Conservation (phyloP, 2,329 filamentous ascomycete genomes). For the Shiraia sp. region DNA sequence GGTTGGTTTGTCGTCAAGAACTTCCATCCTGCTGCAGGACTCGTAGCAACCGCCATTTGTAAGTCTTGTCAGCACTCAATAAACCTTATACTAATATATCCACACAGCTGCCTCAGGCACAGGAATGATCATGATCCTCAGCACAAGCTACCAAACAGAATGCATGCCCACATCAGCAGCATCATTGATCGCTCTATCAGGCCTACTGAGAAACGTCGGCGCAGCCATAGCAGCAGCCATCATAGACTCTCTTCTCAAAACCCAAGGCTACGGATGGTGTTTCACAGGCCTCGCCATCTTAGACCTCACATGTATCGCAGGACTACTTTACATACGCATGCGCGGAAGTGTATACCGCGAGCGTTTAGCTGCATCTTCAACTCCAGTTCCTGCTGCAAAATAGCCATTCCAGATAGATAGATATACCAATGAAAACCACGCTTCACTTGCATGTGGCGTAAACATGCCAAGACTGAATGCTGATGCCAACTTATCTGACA, state of each 20-base stretch:
- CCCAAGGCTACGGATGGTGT: conserved; percentile 44
- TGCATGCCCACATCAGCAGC: conserved; percentile 43
- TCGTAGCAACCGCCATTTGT: conserved; percentile 37
- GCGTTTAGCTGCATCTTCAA: neutral
- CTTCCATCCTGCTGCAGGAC: conserved; percentile 10
- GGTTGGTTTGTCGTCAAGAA: conserved; percentile 42
- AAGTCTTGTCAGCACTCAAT: neutral
- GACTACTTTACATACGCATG: conserved; percentile 8
- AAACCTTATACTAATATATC: neutral
- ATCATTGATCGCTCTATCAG: conserved; percentile 42
- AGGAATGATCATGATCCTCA: conserved; percentile 46
- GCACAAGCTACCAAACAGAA: conserved; percentile 45
- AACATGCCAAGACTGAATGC: no score
- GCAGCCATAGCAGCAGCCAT: conserved; percentile 43
- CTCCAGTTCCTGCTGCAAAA: neutral
- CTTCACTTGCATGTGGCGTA: no score
- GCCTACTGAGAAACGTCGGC: conserved; percentile 43
- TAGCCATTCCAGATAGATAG: no score
- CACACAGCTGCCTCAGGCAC: conserved; percentile 41
- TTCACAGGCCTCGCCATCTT: conserved; percentile 42
- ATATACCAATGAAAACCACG: no score
- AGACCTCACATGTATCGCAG: conserved; percentile 17
- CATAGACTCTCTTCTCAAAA: conserved; percentile 32
- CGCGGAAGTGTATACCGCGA: conserved; percentile 4
- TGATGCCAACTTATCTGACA: no score